phyloP scores from a whole-genome alignment of 1,284 basidiomycete genomes.

The Lignosus rhinocerotis region DNA sequence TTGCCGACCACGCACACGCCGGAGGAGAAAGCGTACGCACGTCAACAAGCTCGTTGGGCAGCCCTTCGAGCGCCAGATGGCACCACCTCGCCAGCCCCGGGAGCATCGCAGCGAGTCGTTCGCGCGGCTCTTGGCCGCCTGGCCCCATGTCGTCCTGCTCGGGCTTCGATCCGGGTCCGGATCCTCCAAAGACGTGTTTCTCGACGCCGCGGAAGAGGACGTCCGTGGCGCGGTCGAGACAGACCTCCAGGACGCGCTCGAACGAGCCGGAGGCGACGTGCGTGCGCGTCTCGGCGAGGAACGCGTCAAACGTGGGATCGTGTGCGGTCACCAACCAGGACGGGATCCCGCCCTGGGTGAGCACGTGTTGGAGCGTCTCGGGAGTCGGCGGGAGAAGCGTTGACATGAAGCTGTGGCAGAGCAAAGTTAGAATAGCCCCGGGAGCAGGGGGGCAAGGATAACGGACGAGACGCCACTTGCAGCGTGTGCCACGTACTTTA shows the following conservation, averaged over 20 bases:
- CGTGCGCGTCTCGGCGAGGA: conserved; percentile 70
- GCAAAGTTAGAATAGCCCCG: conserved; percentile 1
- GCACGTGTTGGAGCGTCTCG: conserved; percentile 66
- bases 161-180: conserved; percentile 25
- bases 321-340: conserved; percentile 27
- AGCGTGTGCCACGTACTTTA: conserved; percentile 43
- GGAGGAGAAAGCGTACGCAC: conserved; percentile 47
- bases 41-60: conserved; percentile 85
- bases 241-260: conserved; percentile 61
- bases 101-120: conserved; percentile 67
- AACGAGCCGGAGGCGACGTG: conserved; percentile 74
- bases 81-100: conserved; percentile 81
- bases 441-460: neutral
- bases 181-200: conserved; percentile 63
- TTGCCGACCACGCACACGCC: neutral
- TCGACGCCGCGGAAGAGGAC: conserved; percentile 55
- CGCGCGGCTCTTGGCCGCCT: conserved; percentile 27
- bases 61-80: conserved; percentile 63
- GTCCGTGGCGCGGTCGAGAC: conserved; percentile 68
- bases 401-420: conserved; percentile 60
- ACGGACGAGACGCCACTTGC: no score
- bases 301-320: conserved; percentile 56
- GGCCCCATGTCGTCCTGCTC: conserved; percentile 19
- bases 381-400: conserved; percentile 72
- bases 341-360: conserved; percentile 60